Conservation (phyloP, 2,329 filamentous ascomycete genomes). For the Penicillium sp. region DNA sequence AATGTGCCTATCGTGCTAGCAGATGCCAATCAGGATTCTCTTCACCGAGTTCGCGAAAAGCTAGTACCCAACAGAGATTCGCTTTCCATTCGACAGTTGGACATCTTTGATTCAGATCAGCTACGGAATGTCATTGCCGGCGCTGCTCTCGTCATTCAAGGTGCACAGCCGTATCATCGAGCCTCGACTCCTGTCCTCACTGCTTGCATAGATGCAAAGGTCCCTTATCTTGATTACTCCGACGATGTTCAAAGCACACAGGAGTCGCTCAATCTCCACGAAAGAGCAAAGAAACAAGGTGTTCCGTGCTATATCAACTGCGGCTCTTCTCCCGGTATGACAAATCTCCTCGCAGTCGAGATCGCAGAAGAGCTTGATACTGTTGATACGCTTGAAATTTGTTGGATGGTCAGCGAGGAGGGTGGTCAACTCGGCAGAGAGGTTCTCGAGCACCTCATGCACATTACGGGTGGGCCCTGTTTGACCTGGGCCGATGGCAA, state of each 20-base stretch:
- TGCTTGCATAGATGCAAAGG: not conserved
- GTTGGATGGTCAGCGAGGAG: conserved; percentile 21
- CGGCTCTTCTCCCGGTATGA: not conserved
- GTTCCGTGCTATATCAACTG: not conserved
- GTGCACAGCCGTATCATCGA: not conserved
- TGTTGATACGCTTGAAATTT: conserved; percentile 20
- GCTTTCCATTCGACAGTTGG: not conserved
- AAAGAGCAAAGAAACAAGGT: not conserved
- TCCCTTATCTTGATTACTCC: not conserved
- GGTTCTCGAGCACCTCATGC: conserved; percentile 22
- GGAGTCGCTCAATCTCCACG: not conserved
- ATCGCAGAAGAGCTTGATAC: conserved; percentile 13
- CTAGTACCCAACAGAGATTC: not conserved
- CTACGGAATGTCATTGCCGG: not conserved
- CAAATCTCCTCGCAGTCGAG: not conserved
- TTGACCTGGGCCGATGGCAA: conserved; percentile 16
- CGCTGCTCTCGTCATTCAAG: not conserved
- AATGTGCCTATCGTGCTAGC: not conserved
- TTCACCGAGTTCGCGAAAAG: not conserved
- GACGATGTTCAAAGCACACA: not conserved
- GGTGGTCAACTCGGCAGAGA: conserved; percentile 14
- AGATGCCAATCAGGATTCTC: not conserved
- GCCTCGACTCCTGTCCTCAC: not conserved
- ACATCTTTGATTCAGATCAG: not conserved
- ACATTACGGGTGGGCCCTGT: conserved; percentile 22